Evolutionary conservation across 208 protist species (phyloP).

Genomic region (Trypanosomatidae sp.): DNA sequence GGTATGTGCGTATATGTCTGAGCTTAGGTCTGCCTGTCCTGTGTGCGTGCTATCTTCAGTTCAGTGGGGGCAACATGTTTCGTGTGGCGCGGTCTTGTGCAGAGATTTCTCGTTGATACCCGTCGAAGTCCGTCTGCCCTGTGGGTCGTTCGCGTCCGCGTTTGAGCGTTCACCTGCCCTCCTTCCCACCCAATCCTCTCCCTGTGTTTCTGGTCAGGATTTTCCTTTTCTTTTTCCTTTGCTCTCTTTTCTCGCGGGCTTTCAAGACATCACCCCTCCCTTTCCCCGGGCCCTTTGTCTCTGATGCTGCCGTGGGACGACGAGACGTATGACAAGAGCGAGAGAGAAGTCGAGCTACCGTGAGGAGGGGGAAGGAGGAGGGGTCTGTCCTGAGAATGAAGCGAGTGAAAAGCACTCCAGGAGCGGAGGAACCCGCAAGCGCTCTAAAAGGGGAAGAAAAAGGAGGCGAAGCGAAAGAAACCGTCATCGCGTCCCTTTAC

Average conservation of each 20-base stretch:
- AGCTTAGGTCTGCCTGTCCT: neutral
- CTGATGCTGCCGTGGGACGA: neutral
- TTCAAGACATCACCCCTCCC: neutral
- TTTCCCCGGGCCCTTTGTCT: neutral
- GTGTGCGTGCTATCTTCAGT: neutral
- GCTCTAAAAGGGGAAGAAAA: neutral
- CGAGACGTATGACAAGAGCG: neutral
- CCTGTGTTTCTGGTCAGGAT: neutral
- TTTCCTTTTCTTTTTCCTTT: neutral
- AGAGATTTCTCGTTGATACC: neutral
- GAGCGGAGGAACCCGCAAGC: neutral
- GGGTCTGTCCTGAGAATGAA: neutral
- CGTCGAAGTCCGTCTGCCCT: neutral
- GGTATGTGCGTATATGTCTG: neutral
- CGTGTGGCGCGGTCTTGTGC: neutral
- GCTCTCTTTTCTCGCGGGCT: neutral
- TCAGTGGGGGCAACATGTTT: neutral
- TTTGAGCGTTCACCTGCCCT: neutral
- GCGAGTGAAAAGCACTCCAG: neutral
- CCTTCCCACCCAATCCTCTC: neutral
- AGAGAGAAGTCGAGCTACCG: neutral
- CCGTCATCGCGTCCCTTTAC: neutral
- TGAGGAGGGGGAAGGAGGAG: neutral
- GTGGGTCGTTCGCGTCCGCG: neutral
- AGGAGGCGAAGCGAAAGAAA: neutral